A percentile compares a stretch with the other conserved stretches of the same genome.
Conservation (phyloP, 1,284 basidiomycete species). For the Jaminaea rosea region DNA sequence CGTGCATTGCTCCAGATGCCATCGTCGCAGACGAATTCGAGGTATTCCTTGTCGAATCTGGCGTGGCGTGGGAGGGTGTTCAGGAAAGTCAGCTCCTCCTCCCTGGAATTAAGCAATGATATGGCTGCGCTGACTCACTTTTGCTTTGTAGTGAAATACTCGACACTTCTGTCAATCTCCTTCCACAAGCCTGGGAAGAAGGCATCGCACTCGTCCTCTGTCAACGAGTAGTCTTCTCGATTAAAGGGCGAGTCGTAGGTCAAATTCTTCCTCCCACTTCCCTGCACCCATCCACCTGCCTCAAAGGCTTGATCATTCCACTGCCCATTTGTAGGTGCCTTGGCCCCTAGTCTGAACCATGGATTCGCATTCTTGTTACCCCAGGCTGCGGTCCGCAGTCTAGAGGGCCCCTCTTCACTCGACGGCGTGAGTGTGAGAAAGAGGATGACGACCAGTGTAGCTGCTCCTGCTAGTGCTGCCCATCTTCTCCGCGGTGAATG, state of each 20-base stretch:
- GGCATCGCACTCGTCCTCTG: slow-evolving; percentile 38
- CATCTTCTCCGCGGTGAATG: background rate
- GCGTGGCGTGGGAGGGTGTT: background rate
- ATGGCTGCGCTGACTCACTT: slow-evolving; percentile 5
- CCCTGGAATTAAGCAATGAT: background rate
- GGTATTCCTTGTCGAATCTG: slow-evolving; percentile 20
- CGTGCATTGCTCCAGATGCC: slow-evolving; percentile 34
- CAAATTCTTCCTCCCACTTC: slow-evolving; percentile 15
- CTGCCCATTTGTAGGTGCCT: background rate
- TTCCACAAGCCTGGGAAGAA: slow-evolving; percentile 39
- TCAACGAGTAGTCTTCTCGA: slow-evolving; percentile 34
- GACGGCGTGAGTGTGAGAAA: background rate
- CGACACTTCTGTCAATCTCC: slow-evolving; percentile 30
- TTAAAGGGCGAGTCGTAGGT: slow-evolving; percentile 35
- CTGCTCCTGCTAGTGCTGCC: background rate
- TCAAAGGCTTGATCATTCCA: background rate
- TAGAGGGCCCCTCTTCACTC: background rate
- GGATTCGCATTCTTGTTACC: background rate
- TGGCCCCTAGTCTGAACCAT: background rate
- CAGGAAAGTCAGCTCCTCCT: background rate
- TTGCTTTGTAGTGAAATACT: slow-evolving; percentile 21
- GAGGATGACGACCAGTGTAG: background rate
- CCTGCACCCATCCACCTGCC: slow-evolving; percentile 19
- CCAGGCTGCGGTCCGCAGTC: background rate
- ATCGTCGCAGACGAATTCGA: slow-evolving; percentile 36